phyloP scores from a whole-genome alignment of 169 alveolate species.

The Miamiensis avidus region DNA sequence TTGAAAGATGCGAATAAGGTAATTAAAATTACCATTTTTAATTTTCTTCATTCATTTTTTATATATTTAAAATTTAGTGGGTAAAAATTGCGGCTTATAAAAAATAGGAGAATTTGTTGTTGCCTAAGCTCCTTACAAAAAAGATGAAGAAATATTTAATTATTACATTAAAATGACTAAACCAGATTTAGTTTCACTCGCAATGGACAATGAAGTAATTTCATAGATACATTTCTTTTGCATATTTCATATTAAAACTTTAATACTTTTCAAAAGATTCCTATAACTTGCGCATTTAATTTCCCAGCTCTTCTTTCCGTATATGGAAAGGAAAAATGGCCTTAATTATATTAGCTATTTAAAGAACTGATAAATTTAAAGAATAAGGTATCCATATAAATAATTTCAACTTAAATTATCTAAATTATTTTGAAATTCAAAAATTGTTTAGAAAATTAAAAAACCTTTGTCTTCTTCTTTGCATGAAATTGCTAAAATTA shows the following conservation, averaged over 20 bases:
- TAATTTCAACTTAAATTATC: not conserved
- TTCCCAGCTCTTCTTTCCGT: not conserved
- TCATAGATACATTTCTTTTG: not conserved
- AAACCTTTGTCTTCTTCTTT: constrained; percentile 28
- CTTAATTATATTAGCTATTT: not conserved
- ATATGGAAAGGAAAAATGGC: not conserved
- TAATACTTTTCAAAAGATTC: not conserved
- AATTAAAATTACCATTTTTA: too few species aligned
- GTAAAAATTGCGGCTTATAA: constrained; percentile 40
- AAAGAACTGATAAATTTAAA: not conserved
- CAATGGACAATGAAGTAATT: constrained; percentile 20
- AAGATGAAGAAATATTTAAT: constrained; percentile 25
- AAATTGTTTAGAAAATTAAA: constrained; percentile 19
- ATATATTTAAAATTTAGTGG: constrained; percentile 21
- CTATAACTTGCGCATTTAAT: not conserved
- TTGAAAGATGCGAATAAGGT: constrained; percentile 22
- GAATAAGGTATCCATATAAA: not conserved
- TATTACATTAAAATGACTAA: constrained; percentile 21
- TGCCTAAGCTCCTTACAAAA: constrained; percentile 12
- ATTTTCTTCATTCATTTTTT: not conserved
- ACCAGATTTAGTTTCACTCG: constrained; percentile 9
- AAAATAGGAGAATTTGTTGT: constrained; percentile 28
- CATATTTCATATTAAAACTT: not conserved
- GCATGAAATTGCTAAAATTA: constrained; percentile 29
- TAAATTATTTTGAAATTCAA: not conserved